Percentiles rank a stretch among this genome's conserved stretches.
Conservation (phyloP, 768 basidiomycete species). For the Lentinula lateritia region DNA sequence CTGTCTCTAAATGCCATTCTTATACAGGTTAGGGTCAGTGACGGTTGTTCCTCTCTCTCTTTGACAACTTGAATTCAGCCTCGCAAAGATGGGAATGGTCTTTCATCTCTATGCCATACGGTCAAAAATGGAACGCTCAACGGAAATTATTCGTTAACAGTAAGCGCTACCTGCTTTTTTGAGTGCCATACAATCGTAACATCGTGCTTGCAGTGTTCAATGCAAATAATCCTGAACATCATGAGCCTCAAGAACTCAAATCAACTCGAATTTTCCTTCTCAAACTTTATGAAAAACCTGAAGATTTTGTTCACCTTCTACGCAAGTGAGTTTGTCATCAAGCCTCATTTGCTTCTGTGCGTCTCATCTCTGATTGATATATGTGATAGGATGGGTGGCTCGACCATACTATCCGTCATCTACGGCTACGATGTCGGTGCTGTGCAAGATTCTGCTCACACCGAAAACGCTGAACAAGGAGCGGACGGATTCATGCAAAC, state of each 20-base stretch:
- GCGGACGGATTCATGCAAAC: constrained; percentile 16
- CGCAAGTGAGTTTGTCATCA: background rate
- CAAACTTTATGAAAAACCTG: background rate
- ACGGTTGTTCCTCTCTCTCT: background rate
- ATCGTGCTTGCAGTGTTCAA: constrained; percentile 27
- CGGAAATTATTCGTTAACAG: constrained; percentile 24
- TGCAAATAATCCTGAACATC: background rate
- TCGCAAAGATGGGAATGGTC: constrained; percentile 14
- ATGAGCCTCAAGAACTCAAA: background rate
- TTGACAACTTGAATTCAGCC: background rate
- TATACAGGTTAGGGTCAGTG: background rate
- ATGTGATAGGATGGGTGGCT: constrained; percentile 23
- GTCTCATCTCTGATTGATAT: background rate
- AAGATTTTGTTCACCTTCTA: background rate
- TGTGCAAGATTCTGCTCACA: constrained; percentile 25
- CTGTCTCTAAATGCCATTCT: background rate
- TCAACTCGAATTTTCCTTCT: background rate
- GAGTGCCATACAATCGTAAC: constrained; percentile 17
- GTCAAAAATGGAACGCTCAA: constrained; percentile 25
- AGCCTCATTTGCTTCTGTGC: background rate
- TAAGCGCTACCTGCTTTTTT: constrained; percentile 19
- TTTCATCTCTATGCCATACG: constrained; percentile 22
- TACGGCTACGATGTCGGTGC: constrained; percentile 28
- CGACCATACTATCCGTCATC: constrained; percentile 26
- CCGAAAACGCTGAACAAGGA: constrained; percentile 17